These are phyloP conservation scores for Trichosporon ovoides DNA, from an alignment of 1,284 basidiomycete species.

Conservation along the genomic window DNA sequence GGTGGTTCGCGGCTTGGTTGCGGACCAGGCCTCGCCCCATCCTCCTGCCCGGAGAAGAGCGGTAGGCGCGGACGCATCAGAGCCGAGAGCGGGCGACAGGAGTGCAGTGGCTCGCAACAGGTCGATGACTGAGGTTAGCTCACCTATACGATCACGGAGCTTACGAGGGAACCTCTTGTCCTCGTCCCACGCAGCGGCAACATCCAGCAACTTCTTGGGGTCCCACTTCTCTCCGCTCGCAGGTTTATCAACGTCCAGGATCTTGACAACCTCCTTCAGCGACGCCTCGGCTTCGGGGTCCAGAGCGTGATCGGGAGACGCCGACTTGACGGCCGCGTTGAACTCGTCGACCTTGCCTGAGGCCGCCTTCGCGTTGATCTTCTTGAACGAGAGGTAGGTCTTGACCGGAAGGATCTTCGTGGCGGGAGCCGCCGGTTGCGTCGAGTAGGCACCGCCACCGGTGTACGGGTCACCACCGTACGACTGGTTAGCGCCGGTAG, in stretches of 20 bases:
- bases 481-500: neutral
- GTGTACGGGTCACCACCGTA: slow-evolving; percentile 16
- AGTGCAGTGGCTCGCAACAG: slow-evolving; percentile 72
- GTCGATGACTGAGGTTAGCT: slow-evolving; percentile 66
- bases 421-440: slow-evolving; percentile 30
- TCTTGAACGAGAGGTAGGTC: slow-evolving; percentile 67
- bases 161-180: slow-evolving; percentile 75
- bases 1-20: slow-evolving; percentile 67
- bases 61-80: slow-evolving; percentile 53
- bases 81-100: slow-evolving; percentile 54
- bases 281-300: slow-evolving; percentile 52
- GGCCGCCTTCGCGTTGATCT: slow-evolving; percentile 83
- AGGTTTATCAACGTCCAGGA: slow-evolving; percentile 12
- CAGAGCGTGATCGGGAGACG: slow-evolving; percentile 61
- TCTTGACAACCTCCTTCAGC: slow-evolving; percentile 13
- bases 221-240: slow-evolving; percentile 50
- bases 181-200: slow-evolving; percentile 73
- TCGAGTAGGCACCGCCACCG: slow-evolving; percentile 32
- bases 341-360: slow-evolving; percentile 76
- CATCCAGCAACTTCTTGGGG: slow-evolving; percentile 59
- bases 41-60: slow-evolving; percentile 64
- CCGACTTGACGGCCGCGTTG: slow-evolving; percentile 59
- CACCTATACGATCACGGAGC: slow-evolving; percentile 22
- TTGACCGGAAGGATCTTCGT: slow-evolving; percentile 53
- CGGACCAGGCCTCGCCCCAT: slow-evolving; percentile 58